These are phyloP conservation scores for Metschnikowia dekortorum DNA, from an alignment of 805 yeast genomes.

Conservation along the genomic window DNA sequence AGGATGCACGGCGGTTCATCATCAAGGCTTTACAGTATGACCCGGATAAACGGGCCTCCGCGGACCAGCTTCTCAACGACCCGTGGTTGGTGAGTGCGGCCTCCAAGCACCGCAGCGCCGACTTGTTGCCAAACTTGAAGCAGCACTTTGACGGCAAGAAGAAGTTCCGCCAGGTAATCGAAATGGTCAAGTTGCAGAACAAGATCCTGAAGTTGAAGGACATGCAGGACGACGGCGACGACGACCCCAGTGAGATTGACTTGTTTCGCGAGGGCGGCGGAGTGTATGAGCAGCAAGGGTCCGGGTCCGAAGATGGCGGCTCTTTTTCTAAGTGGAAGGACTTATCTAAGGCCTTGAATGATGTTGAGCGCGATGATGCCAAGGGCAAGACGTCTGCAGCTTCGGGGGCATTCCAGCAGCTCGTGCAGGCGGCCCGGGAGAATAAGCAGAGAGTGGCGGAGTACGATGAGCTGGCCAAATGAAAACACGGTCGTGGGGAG, in stretches of 20 bases:
- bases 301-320: background rate
- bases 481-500: background rate
- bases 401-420: constrained; percentile 60
- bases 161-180: constrained; percentile 82
- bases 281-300: constrained; percentile 9
- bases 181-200: constrained; percentile 76
- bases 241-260: constrained; percentile 44
- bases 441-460: constrained; percentile 47
- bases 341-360: constrained; percentile 22
- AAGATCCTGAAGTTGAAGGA: constrained; percentile 67
- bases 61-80: constrained; percentile 58
- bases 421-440: constrained; percentile 63
- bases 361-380: constrained; percentile 8
- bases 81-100: constrained; percentile 64
- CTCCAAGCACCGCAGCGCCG: constrained; percentile 46
- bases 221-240: constrained; percentile 51
- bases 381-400: constrained; percentile 36
- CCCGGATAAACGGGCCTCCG: constrained; percentile 67
- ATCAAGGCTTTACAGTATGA: constrained; percentile 63
- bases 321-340: constrained; percentile 29
- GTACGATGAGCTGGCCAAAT: constrained; percentile 8
- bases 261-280: constrained; percentile 35
- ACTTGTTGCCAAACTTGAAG: constrained; percentile 76
- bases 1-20: constrained; percentile 77
- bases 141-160: constrained; percentile 79